Evolutionary conservation across 257 asterid genomes (phyloP).

Genomic region (Coffea canephora): DNA sequence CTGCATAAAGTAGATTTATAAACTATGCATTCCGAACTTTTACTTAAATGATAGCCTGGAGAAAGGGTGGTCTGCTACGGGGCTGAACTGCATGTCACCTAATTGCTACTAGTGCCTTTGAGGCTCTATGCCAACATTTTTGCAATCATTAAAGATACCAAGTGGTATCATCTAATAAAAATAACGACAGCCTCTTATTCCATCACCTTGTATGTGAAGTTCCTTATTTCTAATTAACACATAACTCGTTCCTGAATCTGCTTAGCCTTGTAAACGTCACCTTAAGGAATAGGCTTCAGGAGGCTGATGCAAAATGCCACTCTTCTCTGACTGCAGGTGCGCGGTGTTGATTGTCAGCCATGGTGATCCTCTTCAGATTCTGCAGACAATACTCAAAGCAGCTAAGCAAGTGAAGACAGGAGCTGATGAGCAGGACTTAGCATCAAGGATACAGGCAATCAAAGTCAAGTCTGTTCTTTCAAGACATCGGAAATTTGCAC

Average conservation of each 20-base stretch:
- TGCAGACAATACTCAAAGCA: conserved; percentile 69
- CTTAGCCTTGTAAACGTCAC: background rate
- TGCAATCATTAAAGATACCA: background rate
- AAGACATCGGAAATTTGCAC: conserved; percentile 68
- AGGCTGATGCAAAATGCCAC: background rate
- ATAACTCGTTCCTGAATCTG: background rate
- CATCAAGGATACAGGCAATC: conserved; percentile 52
- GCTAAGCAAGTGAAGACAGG: conserved; percentile 30
- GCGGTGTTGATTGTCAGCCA: conserved; percentile 79
- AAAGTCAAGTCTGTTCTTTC: conserved; percentile 60
- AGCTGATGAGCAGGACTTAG: conserved; percentile 34
- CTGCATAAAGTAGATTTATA: background rate
- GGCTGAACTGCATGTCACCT: background rate
- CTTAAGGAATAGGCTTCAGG: background rate
- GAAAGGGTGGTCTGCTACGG: background rate
- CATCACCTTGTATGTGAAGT: background rate
- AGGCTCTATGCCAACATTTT: background rate
- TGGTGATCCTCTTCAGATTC: conserved; percentile 95
- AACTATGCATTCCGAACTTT: too few relatives aligned
- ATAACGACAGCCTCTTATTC: background rate
- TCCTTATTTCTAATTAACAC: background rate
- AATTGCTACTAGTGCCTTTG: background rate
- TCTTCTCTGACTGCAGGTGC: conserved; percentile 46
- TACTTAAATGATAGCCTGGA: background rate
- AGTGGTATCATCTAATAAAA: background rate